Evolutionary conservation across 2,329 filamentous ascomycete species (phyloP), one percentile per base, ranked within the genome.

Genomic region (Didymella segeticola): DNA sequence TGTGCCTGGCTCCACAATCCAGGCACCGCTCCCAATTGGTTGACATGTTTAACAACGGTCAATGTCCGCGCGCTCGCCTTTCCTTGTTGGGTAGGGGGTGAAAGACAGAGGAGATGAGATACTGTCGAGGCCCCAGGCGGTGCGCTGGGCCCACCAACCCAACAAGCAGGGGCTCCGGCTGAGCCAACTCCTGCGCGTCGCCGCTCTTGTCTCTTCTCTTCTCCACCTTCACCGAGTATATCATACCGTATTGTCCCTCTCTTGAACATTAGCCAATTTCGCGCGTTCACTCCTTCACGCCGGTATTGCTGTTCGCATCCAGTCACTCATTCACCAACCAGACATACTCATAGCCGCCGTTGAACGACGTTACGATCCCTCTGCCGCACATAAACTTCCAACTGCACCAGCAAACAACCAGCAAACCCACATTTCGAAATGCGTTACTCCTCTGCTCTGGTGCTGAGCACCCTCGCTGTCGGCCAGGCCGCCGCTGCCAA

Each of bases 201-300:
- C 65, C 62, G 61, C 61, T 61, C 56, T 62, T 59, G 58, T 56
- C 60, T 55, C 63, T 63, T 57, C 57, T 53, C 53, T 51, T 55
- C 53, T 56, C 50, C 56, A 56, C 63, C 56, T 68, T 67, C 69
- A 68, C 64, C 61, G 47, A 54, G 51, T 67, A 65, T 67, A 60
- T 66, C 49, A 53, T 48, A 62, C 59, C 50, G 48, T 48, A 58
- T 50, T 61, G 64, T 62, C 63, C 58, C 63, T 65, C 64, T 52
- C 48, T 58, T 60, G 37, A 43, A 63, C 57, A 51, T 56, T 60
- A 64, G 62, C 61, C 61, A 67, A 51, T 57, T 63, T 69, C 67
- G 61, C 69, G 70, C 71, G 71, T 74, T 72, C 71, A 74, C 69
- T 74, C 71, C 52, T 73, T 74, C 61, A 74, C 70, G 71, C 69